phyloP scores from a whole-genome alignment of 805 yeast species.

The Ogataea chonburiensis region DNA sequence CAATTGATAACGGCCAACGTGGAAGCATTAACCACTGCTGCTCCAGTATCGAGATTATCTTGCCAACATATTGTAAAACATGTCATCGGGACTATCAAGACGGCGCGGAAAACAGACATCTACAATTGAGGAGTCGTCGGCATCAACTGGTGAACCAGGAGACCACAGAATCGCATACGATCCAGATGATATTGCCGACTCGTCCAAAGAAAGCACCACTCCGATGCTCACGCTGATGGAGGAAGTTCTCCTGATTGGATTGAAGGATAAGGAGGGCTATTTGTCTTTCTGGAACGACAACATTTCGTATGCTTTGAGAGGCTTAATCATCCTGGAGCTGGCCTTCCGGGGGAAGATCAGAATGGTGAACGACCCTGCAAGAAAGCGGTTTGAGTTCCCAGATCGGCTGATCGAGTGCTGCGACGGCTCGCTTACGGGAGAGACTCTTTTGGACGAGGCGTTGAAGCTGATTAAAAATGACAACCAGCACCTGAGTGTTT shows the following conservation, averaged over 20 bases:
- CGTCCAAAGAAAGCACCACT: slow-evolving; percentile 37
- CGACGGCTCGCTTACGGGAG: slow-evolving; percentile 88
- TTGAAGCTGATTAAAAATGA: slow-evolving; percentile 84
- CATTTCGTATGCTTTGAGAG: slow-evolving; percentile 93
- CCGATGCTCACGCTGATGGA: slow-evolving; percentile 94
- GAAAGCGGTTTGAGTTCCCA: slow-evolving; percentile 82
- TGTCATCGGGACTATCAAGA: slow-evolving; percentile 64
- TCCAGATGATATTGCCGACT: slow-evolving; percentile 59
- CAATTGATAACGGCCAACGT: background rate
- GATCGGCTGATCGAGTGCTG: slow-evolving; percentile 87
- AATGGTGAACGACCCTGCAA: slow-evolving; percentile 87
- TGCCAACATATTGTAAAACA: slow-evolving; percentile 9
- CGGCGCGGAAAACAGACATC: slow-evolving; percentile 49
- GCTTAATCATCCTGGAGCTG: slow-evolving; percentile 87
- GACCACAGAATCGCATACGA: slow-evolving; percentile 76
- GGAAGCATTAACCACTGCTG: no score
- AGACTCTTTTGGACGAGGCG: slow-evolving; percentile 91
- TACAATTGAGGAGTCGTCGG: slow-evolving; percentile 22
- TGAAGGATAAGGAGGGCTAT: slow-evolving; percentile 95
- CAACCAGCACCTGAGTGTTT: slow-evolving; percentile 72
- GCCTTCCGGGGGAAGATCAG: slow-evolving; percentile 88
- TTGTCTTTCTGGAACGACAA: slow-evolving; percentile 98
- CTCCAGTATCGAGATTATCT: background rate
- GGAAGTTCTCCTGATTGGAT: slow-evolving; percentile 88
- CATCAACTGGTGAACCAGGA: slow-evolving; percentile 12